phyloP scores from a whole-genome alignment of 1,139 yeast species.

The Wickerhamomyces sp. region DNA sequence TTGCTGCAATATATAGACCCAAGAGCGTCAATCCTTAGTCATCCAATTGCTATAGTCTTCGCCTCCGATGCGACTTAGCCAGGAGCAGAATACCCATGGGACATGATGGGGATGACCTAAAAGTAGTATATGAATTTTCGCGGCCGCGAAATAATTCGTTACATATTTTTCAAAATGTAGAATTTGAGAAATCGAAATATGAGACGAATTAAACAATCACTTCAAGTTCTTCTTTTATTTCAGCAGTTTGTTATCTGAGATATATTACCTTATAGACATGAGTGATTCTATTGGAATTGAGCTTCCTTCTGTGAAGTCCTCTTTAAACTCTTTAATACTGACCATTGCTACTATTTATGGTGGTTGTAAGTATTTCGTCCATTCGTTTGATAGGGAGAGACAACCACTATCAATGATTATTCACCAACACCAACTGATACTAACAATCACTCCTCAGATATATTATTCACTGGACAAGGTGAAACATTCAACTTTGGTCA shows the following conservation, averaged over 20 bases:
- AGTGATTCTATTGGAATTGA: constrained; percentile 8
- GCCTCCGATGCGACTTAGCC: too few relatives aligned
- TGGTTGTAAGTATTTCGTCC: constrained; percentile 24
- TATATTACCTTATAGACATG: constrained; percentile 9
- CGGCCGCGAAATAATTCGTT: too few relatives aligned
- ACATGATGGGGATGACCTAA: too few relatives aligned
- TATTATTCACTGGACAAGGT: constrained; percentile 89
- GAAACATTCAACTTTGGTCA: constrained; percentile 87
- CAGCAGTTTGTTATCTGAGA: background rate
- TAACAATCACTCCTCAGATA: constrained; percentile 33
- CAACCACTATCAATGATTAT: background rate
- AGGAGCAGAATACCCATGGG: too few relatives aligned
- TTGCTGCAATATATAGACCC: background rate
- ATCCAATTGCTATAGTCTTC: too few relatives aligned
- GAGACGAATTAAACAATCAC: background rate
- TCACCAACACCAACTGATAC: background rate
- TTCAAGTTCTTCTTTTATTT: too few relatives aligned
- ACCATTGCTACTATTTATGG: constrained; percentile 23
- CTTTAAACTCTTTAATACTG: constrained; percentile 16
- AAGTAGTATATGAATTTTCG: too few relatives aligned
- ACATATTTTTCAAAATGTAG: too few relatives aligned
- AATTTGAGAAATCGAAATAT: background rate
- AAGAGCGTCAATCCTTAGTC: too few relatives aligned
- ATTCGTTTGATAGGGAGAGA: background rate
- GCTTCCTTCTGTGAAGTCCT: constrained; percentile 15